phyloP scores from a whole-genome alignment of 495 filamentous ascomycete species.

The Terfezia boudieri region DNA sequence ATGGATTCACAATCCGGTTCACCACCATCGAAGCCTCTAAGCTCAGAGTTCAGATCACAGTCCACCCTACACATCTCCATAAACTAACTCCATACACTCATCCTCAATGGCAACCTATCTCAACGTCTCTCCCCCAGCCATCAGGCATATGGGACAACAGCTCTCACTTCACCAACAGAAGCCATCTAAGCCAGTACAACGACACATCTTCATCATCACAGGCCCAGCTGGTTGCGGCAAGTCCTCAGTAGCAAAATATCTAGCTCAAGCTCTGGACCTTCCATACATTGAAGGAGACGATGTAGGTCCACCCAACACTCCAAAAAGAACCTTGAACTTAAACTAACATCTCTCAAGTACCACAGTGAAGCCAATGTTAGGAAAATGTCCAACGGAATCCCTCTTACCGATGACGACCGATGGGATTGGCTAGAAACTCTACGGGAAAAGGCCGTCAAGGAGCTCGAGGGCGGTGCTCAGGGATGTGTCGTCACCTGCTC shows the following conservation, averaged over 20 bases:
- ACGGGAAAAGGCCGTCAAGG: conserved; percentile 52
- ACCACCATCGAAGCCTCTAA: no score
- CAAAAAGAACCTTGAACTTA: neutral
- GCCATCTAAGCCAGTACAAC: conserved; percentile 21
- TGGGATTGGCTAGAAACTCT: conserved; percentile 95
- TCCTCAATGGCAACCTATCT: neutral
- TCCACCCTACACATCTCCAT: neutral
- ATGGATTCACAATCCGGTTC: no score
- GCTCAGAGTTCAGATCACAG: neutral
- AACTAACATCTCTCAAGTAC: conserved; percentile 35
- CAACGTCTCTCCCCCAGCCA: neutral
- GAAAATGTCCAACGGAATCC: conserved; percentile 75
- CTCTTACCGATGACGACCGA: conserved; percentile 82
- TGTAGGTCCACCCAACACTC: conserved; percentile 31
- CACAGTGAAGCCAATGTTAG: conserved; percentile 68
- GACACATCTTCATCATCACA: conserved; percentile 94
- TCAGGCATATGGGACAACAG: conserved; percentile 3
- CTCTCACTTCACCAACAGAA: conserved; percentile 1
- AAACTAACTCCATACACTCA: neutral
- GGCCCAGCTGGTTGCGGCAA: conserved; percentile 94
- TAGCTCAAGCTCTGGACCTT: conserved; percentile 46
- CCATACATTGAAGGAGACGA: conserved; percentile 92
- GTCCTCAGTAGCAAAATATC: conserved; percentile 64
- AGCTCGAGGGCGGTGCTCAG: conserved; percentile 33
- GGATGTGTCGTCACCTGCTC: conserved; percentile 93